A percentile compares a stretch with the other conserved stretches of the same genome.
Evolutionary conservation across 257 asterid genomes (phyloP).

Genomic region (Solanum peruvianum): DNA sequence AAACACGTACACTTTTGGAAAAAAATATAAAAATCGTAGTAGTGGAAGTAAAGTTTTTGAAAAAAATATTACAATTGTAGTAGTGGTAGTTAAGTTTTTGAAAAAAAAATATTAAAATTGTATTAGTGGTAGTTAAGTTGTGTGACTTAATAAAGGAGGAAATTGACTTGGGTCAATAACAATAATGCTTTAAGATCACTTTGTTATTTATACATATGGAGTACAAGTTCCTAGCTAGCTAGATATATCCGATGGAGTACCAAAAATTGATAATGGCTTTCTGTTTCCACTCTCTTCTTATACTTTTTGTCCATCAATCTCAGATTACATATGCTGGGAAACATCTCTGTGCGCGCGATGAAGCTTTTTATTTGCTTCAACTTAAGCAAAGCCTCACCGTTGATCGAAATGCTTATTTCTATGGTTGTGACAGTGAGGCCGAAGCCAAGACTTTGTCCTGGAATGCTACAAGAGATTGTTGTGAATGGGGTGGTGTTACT

Average conservation of each 20-base stretch:
- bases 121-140: too few relatives aligned
- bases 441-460: not conserved
- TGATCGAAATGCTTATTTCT: rapidly evolving
- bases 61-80: too few relatives aligned
- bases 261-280: not conserved
- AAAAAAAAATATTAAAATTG: too few relatives aligned
- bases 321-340: not conserved
- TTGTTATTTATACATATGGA: not conserved
- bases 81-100: too few relatives aligned
- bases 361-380: not conserved
- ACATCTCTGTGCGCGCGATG: not conserved
- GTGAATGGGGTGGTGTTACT: not conserved
- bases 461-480: not conserved
- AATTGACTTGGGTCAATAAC: not conserved
- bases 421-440: rapidly evolving
- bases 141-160: too few relatives aligned
- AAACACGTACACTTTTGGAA: too few relatives aligned
- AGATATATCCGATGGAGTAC: not conserved
- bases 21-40: too few relatives aligned
- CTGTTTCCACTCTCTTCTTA: not conserved
- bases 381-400: not conserved
- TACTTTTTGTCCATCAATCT: not conserved
- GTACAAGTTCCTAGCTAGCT: not conserved
- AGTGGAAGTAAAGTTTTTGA: too few relatives aligned
- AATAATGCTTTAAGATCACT: not conserved